Evolutionary conservation across 176 grass and related monocot species (phyloP).

Genomic region (Rhipidocladum racemiflorum): DNA sequence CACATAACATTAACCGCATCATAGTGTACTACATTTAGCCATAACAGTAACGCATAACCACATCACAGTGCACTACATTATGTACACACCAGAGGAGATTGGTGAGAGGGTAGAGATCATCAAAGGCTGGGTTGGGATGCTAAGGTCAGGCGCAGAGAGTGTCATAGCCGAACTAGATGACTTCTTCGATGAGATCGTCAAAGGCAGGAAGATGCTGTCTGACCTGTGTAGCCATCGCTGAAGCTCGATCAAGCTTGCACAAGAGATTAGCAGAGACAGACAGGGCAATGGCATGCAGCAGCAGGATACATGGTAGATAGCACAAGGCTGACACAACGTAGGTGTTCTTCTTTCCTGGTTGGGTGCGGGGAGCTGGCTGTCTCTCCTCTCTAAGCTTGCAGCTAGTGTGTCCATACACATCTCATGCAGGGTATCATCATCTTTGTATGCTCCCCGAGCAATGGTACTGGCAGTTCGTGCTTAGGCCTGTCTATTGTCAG

Average conservation of each 20-base stretch:
- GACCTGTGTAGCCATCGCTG: constrained; percentile 59
- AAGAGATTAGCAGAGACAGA: background rate
- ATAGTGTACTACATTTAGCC: too few species aligned
- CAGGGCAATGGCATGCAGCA: background rate
- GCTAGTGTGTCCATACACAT: constrained; percentile 27
- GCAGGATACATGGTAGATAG: constrained; percentile 12
- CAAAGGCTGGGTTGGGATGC: constrained; percentile 44
- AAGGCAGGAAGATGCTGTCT: constrained; percentile 65
- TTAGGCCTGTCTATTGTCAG: too few species aligned
- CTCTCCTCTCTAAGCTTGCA: background rate
- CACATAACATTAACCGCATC: too few species aligned
- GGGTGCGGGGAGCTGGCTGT: background rate
- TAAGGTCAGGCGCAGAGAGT: constrained; percentile 40
- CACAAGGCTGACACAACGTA: background rate
- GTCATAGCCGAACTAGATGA: constrained; percentile 45
- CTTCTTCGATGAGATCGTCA: constrained; percentile 63
- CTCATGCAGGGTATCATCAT: too few species aligned
- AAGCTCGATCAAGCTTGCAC: background rate
- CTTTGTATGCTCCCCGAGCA: constrained; percentile 21
- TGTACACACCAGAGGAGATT: background rate
- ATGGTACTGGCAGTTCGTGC: too few species aligned
- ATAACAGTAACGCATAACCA: too few species aligned
- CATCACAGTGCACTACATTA: too few species aligned
- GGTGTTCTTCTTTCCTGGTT: background rate
- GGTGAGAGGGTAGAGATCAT: constrained; percentile 31